A percentile compares a stretch with the other conserved stretches of the same genome.
These are phyloP conservation scores for Camptophora hylomeconis DNA, from an alignment of 2,329 filamentous ascomycete species.

Conservation along the genomic window DNA sequence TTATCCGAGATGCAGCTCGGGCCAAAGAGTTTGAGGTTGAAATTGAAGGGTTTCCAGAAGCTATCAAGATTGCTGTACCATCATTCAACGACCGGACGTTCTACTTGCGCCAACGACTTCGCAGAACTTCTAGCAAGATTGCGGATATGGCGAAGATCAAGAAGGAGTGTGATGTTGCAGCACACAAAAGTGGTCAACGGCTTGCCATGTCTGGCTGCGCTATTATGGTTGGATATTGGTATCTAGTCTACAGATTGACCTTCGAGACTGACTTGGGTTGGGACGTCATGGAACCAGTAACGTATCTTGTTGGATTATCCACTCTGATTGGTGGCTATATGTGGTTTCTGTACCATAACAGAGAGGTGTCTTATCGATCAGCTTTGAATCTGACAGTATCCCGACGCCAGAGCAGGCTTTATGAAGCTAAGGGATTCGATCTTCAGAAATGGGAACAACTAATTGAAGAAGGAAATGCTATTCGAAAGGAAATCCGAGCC, in stretches of 20 bases:
- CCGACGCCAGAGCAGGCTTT: constrained; percentile 61
- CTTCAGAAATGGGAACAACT: constrained; percentile 62
- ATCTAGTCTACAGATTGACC: constrained; percentile 56
- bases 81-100: constrained; percentile 85
- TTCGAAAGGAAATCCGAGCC: constrained; percentile 65
- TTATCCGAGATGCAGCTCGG: constrained; percentile 77
- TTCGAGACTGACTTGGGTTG: constrained; percentile 67
- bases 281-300: constrained; percentile 85
- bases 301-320: constrained; percentile 74
- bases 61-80: constrained; percentile 69
- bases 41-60: constrained; percentile 56
- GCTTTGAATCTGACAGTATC: constrained; percentile 81
- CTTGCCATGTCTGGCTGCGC: constrained; percentile 70
- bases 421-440: constrained; percentile 64
- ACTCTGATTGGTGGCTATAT: constrained; percentile 82
- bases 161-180: constrained; percentile 64
- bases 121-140: constrained; percentile 58
- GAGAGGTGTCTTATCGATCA: constrained; percentile 73
- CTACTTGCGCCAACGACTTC: constrained; percentile 65
- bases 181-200: constrained; percentile 63
- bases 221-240: constrained; percentile 66
- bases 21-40: constrained; percentile 74
- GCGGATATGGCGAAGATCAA: constrained; percentile 61
- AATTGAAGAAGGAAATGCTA: constrained; percentile 64
- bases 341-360: constrained; percentile 88